Base-by-base conservation (phyloP, 257 asterid species). In the Solanum rostratum region DNA sequence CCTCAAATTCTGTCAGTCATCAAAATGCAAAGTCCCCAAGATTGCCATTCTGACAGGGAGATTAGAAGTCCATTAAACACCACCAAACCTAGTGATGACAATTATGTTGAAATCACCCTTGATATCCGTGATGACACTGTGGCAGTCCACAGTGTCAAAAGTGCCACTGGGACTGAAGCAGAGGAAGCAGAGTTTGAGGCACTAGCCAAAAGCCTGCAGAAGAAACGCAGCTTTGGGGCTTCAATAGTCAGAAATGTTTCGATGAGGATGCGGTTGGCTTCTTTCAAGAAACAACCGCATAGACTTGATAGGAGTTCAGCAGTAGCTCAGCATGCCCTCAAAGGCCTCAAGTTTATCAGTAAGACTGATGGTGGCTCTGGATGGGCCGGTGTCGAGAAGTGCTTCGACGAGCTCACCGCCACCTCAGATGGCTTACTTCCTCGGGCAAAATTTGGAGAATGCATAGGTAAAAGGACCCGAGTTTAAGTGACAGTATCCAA, bases 331-430 rank as follows among this genome's bases (percentile, higher is more conserved):
- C 86, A 85, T 39, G 90, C 89, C 13, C 89, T 88, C 27, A 85
- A 83, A 16, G 90, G 90, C 19, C 86, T 88, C 63, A 85, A 88
- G 19, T 86, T 88, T 52, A 88, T 88, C 57, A 88, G 88, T 84
- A 88, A 86, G 54, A 82, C 87, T n/a, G 88, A 86, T 10, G 85
- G 87, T 29, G 84, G 80, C 43, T 85, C 85, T 4, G 87, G 87
- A 13, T 88, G 89, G 90, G 74, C 80, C 18, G 74, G 69, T 33
- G 90, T 88, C 13, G 86, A 84, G 20, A 78, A 84, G 16, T 54
- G 86, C 7, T 88, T 88, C 62, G 18, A 88, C 29, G 86, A 86
- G 19, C 85, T 88, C 11, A 84, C 86, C 2, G 83, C 84, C 85
- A 33, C 16, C 53, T 33, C 86, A 55, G 55, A 82, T 24, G 83